phyloP scores from a whole-genome alignment of 75 land plant genomes.

The Sequoia sempervirens region DNA sequence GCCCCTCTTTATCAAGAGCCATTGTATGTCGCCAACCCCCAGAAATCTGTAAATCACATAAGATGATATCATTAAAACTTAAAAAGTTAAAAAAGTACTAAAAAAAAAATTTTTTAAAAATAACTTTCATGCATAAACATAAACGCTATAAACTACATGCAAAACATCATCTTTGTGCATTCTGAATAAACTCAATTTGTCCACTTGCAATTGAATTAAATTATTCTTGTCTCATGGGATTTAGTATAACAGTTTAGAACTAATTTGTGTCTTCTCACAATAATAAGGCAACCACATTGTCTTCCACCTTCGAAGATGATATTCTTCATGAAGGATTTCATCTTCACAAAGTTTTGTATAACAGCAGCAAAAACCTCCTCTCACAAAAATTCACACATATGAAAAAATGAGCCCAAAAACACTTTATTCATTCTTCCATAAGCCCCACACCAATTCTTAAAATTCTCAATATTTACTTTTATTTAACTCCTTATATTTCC shows the following conservation, averaged over 20 bases:
- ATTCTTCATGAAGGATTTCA: too few species aligned
- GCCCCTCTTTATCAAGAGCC: conserved; percentile 80
- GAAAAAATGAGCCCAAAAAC: too few species aligned
- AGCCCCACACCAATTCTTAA: too few species aligned
- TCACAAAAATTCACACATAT: too few species aligned
- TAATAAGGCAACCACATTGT: not conserved
- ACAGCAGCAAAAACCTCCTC: too few species aligned
- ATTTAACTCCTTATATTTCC: too few species aligned
- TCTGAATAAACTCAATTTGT: too few species aligned
- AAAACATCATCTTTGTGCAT: not conserved
- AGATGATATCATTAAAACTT: not conserved
- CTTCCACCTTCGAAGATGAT: too few species aligned
- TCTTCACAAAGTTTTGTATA: too few species aligned
- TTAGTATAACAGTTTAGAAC: not conserved
- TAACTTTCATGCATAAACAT: not conserved
- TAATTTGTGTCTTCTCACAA: not conserved
- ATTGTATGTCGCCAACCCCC: conserved; percentile 99
- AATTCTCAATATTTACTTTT: too few species aligned
- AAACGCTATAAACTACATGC: not conserved
- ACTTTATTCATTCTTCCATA: too few species aligned
- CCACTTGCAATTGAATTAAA: not conserved
- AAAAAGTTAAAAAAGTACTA: not conserved
- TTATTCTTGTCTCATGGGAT: not conserved
- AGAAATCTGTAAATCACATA: conserved; percentile 44
- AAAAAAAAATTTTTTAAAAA: too few species aligned